Percentiles rank a stretch among this genome's conserved stretches.
Evolutionary conservation across 345 rosid species (phyloP).

Genomic region (Pelargonium nanum): DNA sequence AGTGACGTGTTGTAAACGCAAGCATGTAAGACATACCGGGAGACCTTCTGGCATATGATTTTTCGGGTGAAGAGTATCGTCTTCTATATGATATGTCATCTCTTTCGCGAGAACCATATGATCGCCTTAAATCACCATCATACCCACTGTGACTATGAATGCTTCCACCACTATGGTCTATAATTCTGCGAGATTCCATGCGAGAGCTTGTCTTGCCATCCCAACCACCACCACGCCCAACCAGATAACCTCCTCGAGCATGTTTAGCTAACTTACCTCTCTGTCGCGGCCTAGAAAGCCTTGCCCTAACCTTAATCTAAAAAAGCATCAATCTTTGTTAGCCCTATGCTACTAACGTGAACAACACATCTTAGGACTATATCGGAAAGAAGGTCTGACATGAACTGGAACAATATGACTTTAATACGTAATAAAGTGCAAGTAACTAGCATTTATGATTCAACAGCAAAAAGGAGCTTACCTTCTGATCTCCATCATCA

Average conservation of each 20-base stretch:
- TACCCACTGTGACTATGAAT: background rate
- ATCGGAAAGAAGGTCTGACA: background rate
- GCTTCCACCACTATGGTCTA: background rate
- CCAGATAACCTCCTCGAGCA: slow-evolving; percentile 4
- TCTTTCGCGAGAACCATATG: background rate
- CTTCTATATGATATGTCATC: background rate
- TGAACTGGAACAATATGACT: background rate
- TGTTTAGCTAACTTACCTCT: background rate
- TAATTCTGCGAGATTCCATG: background rate
- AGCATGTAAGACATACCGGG: background rate
- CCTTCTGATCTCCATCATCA: slow-evolving; percentile 1
- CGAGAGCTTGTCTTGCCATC: slow-evolving; percentile 4
- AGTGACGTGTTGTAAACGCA: background rate
- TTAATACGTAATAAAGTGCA: background rate
- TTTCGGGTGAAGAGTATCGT: background rate
- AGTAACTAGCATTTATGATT: background rate
- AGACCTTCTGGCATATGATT: background rate
- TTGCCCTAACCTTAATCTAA: slow-evolving; percentile 1
- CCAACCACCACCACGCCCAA: background rate
- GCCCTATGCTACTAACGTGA: background rate
- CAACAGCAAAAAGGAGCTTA: background rate
- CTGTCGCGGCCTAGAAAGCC: slow-evolving; percentile 3
- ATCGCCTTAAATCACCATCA: background rate
- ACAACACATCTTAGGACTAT: background rate
- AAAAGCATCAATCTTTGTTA: background rate